A percentile compares a stretch with the other conserved stretches of the same genome.
phyloP scores from a whole-genome alignment of 805 yeast genomes.

The Tetrapisispora nanseiensis region DNA sequence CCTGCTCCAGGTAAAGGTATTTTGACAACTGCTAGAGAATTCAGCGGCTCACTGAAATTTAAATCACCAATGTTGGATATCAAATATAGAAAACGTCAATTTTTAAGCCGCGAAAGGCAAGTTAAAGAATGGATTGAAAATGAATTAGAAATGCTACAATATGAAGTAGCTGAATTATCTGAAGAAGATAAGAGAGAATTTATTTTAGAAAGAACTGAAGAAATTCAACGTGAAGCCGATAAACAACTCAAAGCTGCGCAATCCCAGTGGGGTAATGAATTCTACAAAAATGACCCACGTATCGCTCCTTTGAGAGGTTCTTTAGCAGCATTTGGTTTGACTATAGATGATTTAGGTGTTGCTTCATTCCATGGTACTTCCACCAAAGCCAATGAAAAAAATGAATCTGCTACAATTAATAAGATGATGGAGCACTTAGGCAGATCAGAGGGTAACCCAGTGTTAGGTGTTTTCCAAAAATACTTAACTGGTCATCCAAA shows the following conservation, averaged over 20 bases:
- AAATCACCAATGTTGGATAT: slow-evolving; percentile 76
- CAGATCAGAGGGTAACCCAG: slow-evolving; percentile 95
- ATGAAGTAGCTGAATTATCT: slow-evolving; percentile 53
- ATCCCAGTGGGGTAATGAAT: slow-evolving; percentile 91
- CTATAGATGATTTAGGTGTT: slow-evolving; percentile 90
- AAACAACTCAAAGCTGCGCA: slow-evolving; percentile 83
- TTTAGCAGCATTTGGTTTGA: slow-evolving; percentile 83
- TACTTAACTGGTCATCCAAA: slow-evolving; percentile 99
- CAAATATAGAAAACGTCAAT: slow-evolving; percentile 88
- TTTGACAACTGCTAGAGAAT: slow-evolving; percentile 93
- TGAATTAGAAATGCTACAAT: slow-evolving; percentile 61
- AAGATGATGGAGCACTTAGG: slow-evolving; percentile 92
- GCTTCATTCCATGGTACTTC: slow-evolving; percentile 99
- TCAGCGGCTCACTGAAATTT: slow-evolving; percentile 69
- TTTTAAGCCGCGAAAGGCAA: slow-evolving; percentile 67
- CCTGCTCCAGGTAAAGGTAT: slow-evolving; percentile 99
- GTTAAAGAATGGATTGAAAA: slow-evolving; percentile 75
- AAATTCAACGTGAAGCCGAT: slow-evolving; percentile 72
- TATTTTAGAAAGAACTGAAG: slow-evolving; percentile 77
- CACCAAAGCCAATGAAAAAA: slow-evolving; percentile 96
- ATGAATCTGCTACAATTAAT: slow-evolving; percentile 87
- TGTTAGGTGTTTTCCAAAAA: slow-evolving; percentile 96
- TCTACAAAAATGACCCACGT: slow-evolving; percentile 83
- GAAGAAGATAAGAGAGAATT: slow-evolving; percentile 45
- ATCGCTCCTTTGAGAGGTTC: slow-evolving; percentile 97